Percentiles rank a stretch among this genome's conserved stretches.
Conservation (phyloP, 768 basidiomycete genomes). For the Arthromyces matolae region DNA sequence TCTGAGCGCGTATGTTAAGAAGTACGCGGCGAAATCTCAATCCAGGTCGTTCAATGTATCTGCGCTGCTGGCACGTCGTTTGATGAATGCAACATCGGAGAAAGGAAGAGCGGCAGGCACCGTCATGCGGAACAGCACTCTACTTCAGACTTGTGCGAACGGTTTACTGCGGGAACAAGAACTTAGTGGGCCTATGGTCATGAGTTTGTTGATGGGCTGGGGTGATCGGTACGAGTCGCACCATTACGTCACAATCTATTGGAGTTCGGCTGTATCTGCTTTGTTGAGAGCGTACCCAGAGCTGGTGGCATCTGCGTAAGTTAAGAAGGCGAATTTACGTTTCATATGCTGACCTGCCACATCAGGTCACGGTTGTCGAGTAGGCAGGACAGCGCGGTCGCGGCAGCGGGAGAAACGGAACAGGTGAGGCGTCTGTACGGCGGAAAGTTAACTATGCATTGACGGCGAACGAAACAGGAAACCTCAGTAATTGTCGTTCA, state of each 20-base stretch:
- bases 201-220: conserved; percentile 43
- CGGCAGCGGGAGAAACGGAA: too few species aligned
- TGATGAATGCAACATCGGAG: too few species aligned
- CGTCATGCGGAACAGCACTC: conserved; percentile 21
- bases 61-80: conserved; percentile 31
- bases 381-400: too few species aligned
- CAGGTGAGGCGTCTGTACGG: neutral
- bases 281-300: conserved; percentile 19
- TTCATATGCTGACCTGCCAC: too few species aligned
- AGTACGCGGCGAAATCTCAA: conserved; percentile 29
- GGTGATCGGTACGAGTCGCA: conserved; percentile 36
- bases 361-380: too few species aligned
- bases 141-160: conserved; percentile 30
- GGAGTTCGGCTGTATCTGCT: conserved; percentile 21
- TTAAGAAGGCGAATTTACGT: too few species aligned
- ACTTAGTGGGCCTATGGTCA: conserved; percentile 32
- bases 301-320: conserved; percentile 16
- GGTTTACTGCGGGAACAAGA: conserved; percentile 36
- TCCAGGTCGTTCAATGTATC: conserved; percentile 28
- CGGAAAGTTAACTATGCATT: too few species aligned
- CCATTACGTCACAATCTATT: conserved; percentile 25
- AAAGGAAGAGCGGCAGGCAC: conserved; percentile 15
- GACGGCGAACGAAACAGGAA: neutral
- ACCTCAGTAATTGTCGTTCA: neutral
- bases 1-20: neutral